phyloP scores from a whole-genome alignment of 202 grass and related monocot species.

The Cymbopogon flexuosus region DNA sequence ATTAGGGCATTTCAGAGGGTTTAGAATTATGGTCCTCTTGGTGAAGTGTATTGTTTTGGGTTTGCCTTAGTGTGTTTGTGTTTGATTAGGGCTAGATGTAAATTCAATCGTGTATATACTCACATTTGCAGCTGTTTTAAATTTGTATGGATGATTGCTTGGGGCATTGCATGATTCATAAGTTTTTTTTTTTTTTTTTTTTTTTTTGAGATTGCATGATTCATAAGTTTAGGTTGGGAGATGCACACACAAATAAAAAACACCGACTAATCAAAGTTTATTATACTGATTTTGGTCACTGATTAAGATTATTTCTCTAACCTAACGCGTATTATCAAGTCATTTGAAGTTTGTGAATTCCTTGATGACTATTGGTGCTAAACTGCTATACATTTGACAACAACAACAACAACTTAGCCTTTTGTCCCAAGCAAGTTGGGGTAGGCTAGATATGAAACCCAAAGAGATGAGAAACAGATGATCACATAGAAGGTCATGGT shows the following conservation, averaged over 20 bases:
- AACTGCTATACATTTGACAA: not conserved
- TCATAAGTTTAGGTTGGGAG: not conserved
- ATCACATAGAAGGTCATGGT: too few species aligned
- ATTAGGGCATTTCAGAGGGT: constrained; percentile 1
- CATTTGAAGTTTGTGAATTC: not conserved
- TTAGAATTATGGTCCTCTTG: not conserved
- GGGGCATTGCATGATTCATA: not conserved
- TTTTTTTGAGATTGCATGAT: too few species aligned
- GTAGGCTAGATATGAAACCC: too few species aligned
- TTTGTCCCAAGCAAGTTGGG: too few species aligned
- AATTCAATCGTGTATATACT: not conserved
- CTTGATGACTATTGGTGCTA: not conserved
- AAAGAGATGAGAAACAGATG: too few species aligned
- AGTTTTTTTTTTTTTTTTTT: too few species aligned
- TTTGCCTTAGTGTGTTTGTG: not conserved
- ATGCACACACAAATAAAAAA: not conserved
- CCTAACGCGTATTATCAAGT: not conserved
- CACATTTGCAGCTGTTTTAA: not conserved
- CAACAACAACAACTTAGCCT: too few species aligned
- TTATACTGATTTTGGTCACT: not conserved
- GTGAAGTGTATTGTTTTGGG: not conserved
- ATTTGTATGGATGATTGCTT: not conserved
- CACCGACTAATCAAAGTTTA: not conserved
- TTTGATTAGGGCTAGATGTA: not conserved
- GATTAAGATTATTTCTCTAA: not conserved